These are phyloP conservation scores for Rhypophila decipiens DNA, from an alignment of 495 filamentous ascomycete species.

Conservation along the genomic window DNA sequence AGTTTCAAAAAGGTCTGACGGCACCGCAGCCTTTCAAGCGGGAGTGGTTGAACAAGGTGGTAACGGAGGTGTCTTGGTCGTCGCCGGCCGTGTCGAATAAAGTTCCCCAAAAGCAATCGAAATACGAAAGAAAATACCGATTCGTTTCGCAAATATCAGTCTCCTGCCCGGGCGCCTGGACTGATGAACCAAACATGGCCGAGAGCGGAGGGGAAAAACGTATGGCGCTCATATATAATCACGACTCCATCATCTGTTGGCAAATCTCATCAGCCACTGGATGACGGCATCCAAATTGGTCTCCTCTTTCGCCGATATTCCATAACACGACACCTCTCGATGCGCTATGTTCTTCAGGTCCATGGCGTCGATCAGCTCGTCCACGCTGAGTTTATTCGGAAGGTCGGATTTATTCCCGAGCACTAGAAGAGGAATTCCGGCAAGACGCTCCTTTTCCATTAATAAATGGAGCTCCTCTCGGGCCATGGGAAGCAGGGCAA, in stretches of 20 bases:
- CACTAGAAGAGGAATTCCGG: conserved; percentile 90
- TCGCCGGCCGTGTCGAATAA: conserved; percentile 39
- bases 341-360: conserved; percentile 83
- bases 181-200: conserved; percentile 13
- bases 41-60: conserved; percentile 24
- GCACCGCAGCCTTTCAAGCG: conserved; percentile 13
- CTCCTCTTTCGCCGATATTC: conserved; percentile 97
- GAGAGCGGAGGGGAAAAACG: conserved; percentile 10
- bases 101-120: conserved; percentile 19
- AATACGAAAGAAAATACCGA: conserved; percentile 6
- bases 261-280: conserved; percentile 90
- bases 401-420: conserved; percentile 97
- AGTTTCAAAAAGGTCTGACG: conserved; percentile 9
- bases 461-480: conserved; percentile 87
- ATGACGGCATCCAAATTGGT: conserved; percentile 96
- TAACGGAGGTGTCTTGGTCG: conserved; percentile 32
- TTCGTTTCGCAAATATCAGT: conserved; percentile 2
- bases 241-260: conserved; percentile 46
- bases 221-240: not conserved
- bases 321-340: conserved; percentile 97
- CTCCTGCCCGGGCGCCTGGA: conserved; percentile 3
- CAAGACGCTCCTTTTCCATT: conserved; percentile 76
- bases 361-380: conserved; percentile 90
- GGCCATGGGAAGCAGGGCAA: conserved; percentile 72
- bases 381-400: conserved; percentile 77